A percentile compares a stretch with the other conserved stretches of the same genome.
Evolutionary conservation across 169 alveolate genomes (phyloP).

Genomic region (Plasmodium falciparum): DNA sequence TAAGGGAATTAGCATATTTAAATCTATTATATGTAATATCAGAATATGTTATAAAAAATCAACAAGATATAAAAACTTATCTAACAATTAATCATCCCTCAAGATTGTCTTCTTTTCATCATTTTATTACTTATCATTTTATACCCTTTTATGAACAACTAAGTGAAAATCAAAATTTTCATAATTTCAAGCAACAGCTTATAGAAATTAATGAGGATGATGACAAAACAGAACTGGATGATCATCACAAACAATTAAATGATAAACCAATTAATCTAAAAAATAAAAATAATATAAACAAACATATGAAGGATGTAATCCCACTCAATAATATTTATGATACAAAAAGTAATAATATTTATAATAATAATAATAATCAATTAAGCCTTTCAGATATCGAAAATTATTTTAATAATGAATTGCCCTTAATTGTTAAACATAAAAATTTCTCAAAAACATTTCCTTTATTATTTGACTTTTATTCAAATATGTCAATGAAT

Average conservation of each 20-base stretch:
- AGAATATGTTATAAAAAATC: constrained; percentile 48
- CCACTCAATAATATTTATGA: no score
- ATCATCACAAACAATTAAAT: neutral
- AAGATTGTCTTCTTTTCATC: constrained; percentile 84
- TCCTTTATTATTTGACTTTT: constrained; percentile 72
- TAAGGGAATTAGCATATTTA: constrained; percentile 84
- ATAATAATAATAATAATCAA: constrained; percentile 8
- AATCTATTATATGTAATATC: constrained; percentile 84
- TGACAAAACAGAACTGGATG: neutral
- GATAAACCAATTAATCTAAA: neutral
- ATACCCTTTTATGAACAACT: constrained; percentile 68
- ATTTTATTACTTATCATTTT: constrained; percentile 81
- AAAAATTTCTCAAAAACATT: constrained; percentile 62
- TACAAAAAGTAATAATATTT: neutral
- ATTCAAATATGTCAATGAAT: constrained; percentile 28
- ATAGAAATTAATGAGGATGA: constrained; percentile 36
- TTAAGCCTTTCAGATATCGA: constrained; percentile 50
- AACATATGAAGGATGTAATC: no score
- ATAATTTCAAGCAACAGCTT: constrained; percentile 51
- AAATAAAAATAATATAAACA: no score
- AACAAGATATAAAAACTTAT: constrained; percentile 72
- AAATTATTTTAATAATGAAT: constrained; percentile 45
- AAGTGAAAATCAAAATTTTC: constrained; percentile 43
- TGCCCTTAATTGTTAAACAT: constrained; percentile 62
- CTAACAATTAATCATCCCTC: constrained; percentile 83